Evolutionary conservation across 2,329 filamentous ascomycete species (phyloP), one percentile per base, ranked within the genome.

Genomic region (Aciculosporium take): DNA sequence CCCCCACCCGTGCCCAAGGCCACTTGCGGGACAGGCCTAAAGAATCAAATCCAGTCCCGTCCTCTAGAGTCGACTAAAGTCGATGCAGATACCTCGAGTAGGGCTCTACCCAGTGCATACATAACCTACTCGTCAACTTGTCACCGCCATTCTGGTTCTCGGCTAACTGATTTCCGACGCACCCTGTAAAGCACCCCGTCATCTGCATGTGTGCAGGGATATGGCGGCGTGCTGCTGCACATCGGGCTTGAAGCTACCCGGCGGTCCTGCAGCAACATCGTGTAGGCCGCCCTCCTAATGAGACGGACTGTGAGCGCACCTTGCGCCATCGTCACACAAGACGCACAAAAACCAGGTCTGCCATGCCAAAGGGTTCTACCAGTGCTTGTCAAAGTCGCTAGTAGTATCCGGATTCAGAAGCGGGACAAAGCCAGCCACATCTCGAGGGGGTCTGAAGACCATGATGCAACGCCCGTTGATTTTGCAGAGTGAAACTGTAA

Each of bases 81-180:
- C n/a, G 12, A 29, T 33, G 13, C 18, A n/a, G 20, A 24, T 24
- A n/a, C 28, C 31, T 21, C 23, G 17, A 23, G 37, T 12, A 17
- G 13, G 13, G 28, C 37, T 33, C 15, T n/a, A 18, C 17, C n/a
- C 23, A 18, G 17, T 25, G 29, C 38, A 25, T 29, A 29, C 33
- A 9, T 35, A n/a, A n/a, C n/a, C n/a, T n/a, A n/a, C 2, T 17
- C 7, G 24, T n/a, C n/a, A n/a, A n/a, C 24, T 24, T 24, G 42
- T 38, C 42, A 44, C 36, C 37, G 42, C 34, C 42, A 34, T 41
- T 44, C 38, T 37, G n/a, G 40, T 33, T 33, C 42, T 44, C 42
- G 39, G 41, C 37, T 44, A 44, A 37, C 15, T 28, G 24, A 29
- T n/a, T 25, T 34, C 33, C 34, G 29, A 41, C 12, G 27, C 23